Evolutionary conservation across 306 rosid genomes (phyloP).

Genomic region (Prunus davidiana): DNA sequence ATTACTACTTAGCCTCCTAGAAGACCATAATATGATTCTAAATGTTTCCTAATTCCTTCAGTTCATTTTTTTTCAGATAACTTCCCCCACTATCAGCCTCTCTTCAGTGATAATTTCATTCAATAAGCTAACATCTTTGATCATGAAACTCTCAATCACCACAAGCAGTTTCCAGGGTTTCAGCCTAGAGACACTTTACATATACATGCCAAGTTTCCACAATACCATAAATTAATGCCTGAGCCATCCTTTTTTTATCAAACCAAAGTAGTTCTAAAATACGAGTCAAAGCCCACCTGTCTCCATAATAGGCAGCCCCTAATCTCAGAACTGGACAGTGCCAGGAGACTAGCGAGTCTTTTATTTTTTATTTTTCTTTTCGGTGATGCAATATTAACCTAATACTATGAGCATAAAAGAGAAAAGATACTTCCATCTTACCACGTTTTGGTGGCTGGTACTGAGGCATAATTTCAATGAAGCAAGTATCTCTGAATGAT

Average conservation of each 20-base stretch:
- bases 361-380: not conserved
- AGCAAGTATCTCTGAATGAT: slow-evolving; percentile 88
- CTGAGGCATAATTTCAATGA: slow-evolving; percentile 68
- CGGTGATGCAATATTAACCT: not conserved
- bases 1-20: not conserved
- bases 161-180: not conserved
- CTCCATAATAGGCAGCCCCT: not conserved
- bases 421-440: slow-evolving; percentile 30
- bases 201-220: not conserved
- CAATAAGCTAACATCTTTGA: not conserved
- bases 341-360: not conserved
- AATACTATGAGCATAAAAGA: not conserved
- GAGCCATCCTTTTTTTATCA: not conserved
- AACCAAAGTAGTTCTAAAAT: not conserved
- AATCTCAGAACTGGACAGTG: not conserved
- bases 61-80: not conserved
- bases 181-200: not conserved
- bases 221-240: not conserved
- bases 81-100: not conserved
- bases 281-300: not conserved
- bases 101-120: not conserved
- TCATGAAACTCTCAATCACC: not conserved
- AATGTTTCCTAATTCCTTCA: not conserved
- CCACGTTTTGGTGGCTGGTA: slow-evolving; percentile 63
- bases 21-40: not conserved